Base-by-base conservation (phyloP, 495 filamentous ascomycete genomes). In the Talaromyces thailandensis region DNA sequence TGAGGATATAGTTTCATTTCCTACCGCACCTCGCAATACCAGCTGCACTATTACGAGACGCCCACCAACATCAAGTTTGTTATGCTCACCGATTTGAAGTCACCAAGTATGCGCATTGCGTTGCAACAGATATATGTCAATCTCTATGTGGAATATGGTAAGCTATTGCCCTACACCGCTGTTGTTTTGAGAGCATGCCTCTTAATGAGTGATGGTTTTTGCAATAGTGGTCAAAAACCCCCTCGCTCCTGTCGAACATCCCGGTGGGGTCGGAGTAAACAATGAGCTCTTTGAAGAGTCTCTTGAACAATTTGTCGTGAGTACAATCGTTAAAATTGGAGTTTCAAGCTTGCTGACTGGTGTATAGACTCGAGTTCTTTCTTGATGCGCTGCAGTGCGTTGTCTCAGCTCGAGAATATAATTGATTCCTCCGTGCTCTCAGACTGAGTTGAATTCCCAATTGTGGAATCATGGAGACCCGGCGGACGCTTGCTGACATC, bases 51-150 rank as follows among this genome's bases (percentile, higher is more conserved):
- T 79, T 98, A 96, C 82, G 94, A 98, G 80, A 97, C 94, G 14
- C 90, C 91, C 0, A 96, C 92, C 59, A 93, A 88, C 70, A 86
- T 94, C 70, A 96, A 96, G 69, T 93, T 98, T 64, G 92, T 98
- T 66, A 92, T 98, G 90, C 78, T 98, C 66, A 98, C 93, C 40
- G 94, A 98, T 75, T 86, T 88, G 48, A 90, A 88, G 71, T 90
- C 88, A 62, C 86, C 88, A 62, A 96, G 90, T 74, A 91, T 98
- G 82, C 87, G 92, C 32, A 88, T 92, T 63, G 93, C 93, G 8
- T 80, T 98, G 69, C 92, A 98, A 73, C 94, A 98, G 81, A 97
- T 98, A 59, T 98, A 97, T 72, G 94, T 96, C 70, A 98, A 94
- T 75, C 84, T 97, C 25, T 97, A 91, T 76, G 92, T 97, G 50